phyloP scores from a whole-genome alignment of 2,329 filamentous ascomycete species.

The Verticillium albo-atrum region DNA sequence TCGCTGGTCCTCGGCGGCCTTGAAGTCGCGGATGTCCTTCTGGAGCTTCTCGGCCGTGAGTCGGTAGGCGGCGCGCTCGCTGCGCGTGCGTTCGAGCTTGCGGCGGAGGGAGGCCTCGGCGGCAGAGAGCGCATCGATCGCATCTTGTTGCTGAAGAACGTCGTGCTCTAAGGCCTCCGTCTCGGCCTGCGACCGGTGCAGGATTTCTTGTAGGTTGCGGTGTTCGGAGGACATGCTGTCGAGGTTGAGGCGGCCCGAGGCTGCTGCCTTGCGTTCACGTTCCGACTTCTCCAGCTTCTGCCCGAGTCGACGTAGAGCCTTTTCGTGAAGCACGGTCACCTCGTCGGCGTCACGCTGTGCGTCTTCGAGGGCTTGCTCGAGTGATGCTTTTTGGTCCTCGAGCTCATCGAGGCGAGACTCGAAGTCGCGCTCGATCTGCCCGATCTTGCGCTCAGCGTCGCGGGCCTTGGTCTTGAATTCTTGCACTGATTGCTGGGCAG shows the following conservation, averaged over 20 bases:
- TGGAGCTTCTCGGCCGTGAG: constrained; percentile 51
- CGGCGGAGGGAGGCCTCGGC: constrained; percentile 57
- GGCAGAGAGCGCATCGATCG: constrained; percentile 51
- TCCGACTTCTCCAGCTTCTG: constrained; percentile 47
- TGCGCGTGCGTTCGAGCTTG: constrained; percentile 67
- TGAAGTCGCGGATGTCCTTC: constrained; percentile 43
- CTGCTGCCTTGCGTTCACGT: constrained; percentile 36
- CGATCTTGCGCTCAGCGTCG: constrained; percentile 45
- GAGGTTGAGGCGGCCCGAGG: constrained; percentile 15
- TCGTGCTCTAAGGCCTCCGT: constrained; percentile 68
- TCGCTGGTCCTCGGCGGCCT: constrained; percentile 31
- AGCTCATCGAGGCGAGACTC: constrained; percentile 51
- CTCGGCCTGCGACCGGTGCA: constrained; percentile 60
- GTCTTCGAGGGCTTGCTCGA: constrained; percentile 55
- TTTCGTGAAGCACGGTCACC: constrained; percentile 36
- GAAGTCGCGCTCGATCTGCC: constrained; percentile 39
- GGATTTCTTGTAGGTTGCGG: constrained; percentile 54
- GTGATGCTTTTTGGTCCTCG: constrained; percentile 53
- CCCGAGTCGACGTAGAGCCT: constrained; percentile 37
- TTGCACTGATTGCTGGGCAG: constrained; percentile 54
- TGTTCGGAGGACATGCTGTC: constrained; percentile 32
- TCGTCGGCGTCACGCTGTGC: constrained; percentile 48
- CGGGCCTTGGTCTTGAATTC: constrained; percentile 45
- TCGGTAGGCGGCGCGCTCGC: constrained; percentile 56
- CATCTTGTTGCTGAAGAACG: constrained; percentile 63